phyloP scores from a whole-genome alignment of 2,329 filamentous ascomycete genomes.

The Fusarium oligoseptatum region DNA sequence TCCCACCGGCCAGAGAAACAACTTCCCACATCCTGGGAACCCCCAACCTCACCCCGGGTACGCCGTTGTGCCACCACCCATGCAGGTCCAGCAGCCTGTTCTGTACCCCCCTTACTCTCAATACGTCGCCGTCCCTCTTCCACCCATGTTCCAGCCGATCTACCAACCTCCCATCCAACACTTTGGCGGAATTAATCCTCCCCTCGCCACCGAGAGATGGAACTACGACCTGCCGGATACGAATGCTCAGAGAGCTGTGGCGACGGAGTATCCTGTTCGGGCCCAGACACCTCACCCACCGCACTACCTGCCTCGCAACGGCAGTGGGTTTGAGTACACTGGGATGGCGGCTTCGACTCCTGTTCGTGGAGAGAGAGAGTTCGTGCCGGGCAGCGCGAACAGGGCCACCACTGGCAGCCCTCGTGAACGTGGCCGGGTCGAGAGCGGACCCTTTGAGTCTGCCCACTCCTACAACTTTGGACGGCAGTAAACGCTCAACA shows the following conservation, averaged over 20 bases:
- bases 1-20: too few species aligned
- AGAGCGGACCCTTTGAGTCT: neutral
- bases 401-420: neutral
- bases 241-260: neutral
- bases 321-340: neutral
- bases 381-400: neutral
- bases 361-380: neutral
- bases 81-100: too few species aligned
- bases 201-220: neutral
- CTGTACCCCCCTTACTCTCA: too few species aligned
- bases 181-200: neutral
- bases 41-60: neutral
- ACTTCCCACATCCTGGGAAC: neutral
- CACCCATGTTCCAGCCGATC: too few species aligned
- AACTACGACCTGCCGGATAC: neutral
- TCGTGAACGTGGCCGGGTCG: neutral
- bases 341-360: neutral
- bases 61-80: too few species aligned
- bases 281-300: neutral
- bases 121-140: too few species aligned
- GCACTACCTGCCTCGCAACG: neutral
- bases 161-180: neutral
- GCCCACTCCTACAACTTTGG: neutral
- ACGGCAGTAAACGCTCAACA: neutral
- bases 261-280: neutral